Evolutionary conservation across 805 yeast species (phyloP).

Genomic region (Wickerhamiella brachini): DNA sequence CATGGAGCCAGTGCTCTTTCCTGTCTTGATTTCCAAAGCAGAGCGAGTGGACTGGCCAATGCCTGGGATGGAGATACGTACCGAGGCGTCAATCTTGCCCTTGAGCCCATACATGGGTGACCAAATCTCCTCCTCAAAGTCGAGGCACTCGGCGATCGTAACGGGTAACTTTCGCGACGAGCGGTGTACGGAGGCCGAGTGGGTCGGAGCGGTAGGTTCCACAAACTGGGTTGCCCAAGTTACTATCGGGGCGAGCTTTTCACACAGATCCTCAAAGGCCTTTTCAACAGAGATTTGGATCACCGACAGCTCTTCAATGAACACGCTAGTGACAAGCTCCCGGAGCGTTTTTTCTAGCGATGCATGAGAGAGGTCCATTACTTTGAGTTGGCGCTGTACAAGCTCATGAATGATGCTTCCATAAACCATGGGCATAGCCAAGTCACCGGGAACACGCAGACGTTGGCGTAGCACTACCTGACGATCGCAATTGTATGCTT

Average conservation of each 20-base stretch:
- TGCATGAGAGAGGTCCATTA: background rate
- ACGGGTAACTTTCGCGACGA: slow-evolving; percentile 28
- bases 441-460: slow-evolving; percentile 38
- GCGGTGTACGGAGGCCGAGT: slow-evolving; percentile 10
- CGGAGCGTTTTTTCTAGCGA: slow-evolving; percentile 20
- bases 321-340: slow-evolving; percentile 11
- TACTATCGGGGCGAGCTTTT: slow-evolving; percentile 32
- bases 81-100: slow-evolving; percentile 82
- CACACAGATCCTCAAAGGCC: slow-evolving; percentile 40
- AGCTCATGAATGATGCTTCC: slow-evolving; percentile 75
- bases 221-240: slow-evolving; percentile 20
- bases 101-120: slow-evolving; percentile 81
- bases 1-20: slow-evolving; percentile 38
- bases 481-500: slow-evolving; percentile 60
- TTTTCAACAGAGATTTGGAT: slow-evolving; percentile 38
- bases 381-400: slow-evolving; percentile 44
- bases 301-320: slow-evolving; percentile 32
- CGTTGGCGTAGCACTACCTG: slow-evolving; percentile 48
- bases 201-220: slow-evolving; percentile 3
- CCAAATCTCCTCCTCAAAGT: slow-evolving; percentile 79
- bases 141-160: slow-evolving; percentile 27
- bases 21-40: slow-evolving; percentile 88
- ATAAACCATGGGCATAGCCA: slow-evolving; percentile 50
- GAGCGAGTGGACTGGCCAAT: slow-evolving; percentile 25
- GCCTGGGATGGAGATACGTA: slow-evolving; percentile 35